Conservation (phyloP, 305 asterid species). For the Fraxinus sp. region DNA sequence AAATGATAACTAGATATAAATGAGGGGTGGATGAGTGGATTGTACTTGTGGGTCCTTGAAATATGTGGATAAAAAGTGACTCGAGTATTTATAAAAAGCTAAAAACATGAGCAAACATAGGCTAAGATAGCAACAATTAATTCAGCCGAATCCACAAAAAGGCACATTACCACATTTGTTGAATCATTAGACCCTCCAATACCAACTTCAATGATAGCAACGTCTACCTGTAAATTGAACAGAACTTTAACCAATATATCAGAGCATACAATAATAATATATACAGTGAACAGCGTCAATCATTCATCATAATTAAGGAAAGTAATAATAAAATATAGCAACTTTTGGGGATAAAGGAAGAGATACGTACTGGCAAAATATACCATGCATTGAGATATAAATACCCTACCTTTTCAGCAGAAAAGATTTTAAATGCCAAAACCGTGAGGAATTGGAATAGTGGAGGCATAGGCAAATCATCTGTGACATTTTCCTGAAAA, state of each 20-base stretch:
- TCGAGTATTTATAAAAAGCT: not conserved
- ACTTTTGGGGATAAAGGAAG: not conserved
- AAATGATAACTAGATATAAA: not conserved
- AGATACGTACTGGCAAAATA: not conserved
- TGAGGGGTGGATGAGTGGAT: not conserved
- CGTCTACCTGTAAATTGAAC: slow-evolving; percentile 68
- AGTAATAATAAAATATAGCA: not conserved
- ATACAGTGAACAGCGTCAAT: not conserved
- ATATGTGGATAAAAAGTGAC: not conserved
- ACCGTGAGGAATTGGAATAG: slow-evolving; percentile 88
- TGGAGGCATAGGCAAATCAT: slow-evolving; percentile 88
- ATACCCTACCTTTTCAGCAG: slow-evolving; percentile 57
- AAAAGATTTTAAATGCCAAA: slow-evolving; percentile 78
- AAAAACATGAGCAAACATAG: not conserved
- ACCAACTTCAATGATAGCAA: slow-evolving; percentile 91
- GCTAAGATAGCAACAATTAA: not conserved
- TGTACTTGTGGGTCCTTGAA: not conserved
- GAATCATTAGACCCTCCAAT: slow-evolving; percentile 87
- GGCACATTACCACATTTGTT: slow-evolving; percentile 73
- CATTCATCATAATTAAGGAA: slow-evolving; percentile 2
- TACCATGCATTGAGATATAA: not conserved
- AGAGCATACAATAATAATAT: not conserved
- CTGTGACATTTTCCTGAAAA: slow-evolving; percentile 61
- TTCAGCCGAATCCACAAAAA: slow-evolving; percentile 13
- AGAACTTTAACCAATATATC: not conserved